phyloP scores from a whole-genome alignment of 768 basidiomycete genomes.

The Scleroderma bovista region DNA sequence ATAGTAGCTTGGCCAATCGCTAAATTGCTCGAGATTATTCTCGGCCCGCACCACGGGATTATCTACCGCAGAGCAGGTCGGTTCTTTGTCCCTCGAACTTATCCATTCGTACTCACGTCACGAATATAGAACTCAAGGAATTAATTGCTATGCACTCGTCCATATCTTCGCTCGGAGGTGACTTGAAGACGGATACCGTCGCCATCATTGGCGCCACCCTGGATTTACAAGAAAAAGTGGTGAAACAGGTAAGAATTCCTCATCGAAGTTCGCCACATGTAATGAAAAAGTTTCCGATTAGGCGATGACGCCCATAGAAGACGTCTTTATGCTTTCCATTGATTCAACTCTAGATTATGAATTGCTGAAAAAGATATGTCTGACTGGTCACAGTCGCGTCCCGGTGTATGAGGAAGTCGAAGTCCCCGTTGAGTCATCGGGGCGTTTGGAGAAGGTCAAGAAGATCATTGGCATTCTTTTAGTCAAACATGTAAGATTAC shows the following conservation, averaged over 20 bases:
- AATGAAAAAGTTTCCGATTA: constrained; percentile 16
- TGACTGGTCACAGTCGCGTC: constrained; percentile 78
- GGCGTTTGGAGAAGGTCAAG: constrained; percentile 52
- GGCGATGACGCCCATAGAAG: constrained; percentile 78
- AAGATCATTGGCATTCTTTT: constrained; percentile 84
- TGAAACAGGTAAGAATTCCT: constrained; percentile 49
- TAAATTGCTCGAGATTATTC: constrained; percentile 68
- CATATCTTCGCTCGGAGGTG: constrained; percentile 70
- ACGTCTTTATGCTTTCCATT: constrained; percentile 86
- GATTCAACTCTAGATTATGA: constrained; percentile 79
- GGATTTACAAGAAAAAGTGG: constrained; percentile 84
- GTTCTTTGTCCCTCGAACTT: background rate
- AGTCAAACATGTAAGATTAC: constrained; percentile 59
- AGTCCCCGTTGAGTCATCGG: constrained; percentile 36
- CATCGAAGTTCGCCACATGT: background rate
- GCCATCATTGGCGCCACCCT: constrained; percentile 87
- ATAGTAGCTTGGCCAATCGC: constrained; percentile 83
- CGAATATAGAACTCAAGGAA: constrained; percentile 67
- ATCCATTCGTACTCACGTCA: background rate
- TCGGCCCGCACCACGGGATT: constrained; percentile 86
- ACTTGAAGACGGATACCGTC: constrained; percentile 81
- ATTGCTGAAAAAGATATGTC: constrained; percentile 67
- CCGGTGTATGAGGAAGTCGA: constrained; percentile 80
- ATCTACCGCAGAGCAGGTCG: constrained; percentile 74
- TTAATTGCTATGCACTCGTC: constrained; percentile 85